A percentile compares a stretch with the other conserved stretches of the same genome.
These are phyloP conservation scores for Hyaloscypha bicolor DNA, from an alignment of 495 filamentous ascomycete genomes.

Conservation along the genomic window DNA sequence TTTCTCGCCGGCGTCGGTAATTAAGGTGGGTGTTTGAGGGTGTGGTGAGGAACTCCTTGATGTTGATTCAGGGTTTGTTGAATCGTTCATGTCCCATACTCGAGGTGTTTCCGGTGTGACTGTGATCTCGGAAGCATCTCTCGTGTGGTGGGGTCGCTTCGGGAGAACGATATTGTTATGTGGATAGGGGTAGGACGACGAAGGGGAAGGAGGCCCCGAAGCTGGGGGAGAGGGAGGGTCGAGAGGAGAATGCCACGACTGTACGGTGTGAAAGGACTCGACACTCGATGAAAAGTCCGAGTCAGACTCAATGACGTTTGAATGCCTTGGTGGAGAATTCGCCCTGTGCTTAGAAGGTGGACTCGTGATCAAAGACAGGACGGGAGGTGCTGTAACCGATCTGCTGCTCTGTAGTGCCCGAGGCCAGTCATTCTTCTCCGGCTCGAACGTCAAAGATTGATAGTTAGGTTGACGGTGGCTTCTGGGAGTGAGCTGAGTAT, in stretches of 20 bases:
- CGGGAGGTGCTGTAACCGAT: slow-evolving; percentile 31
- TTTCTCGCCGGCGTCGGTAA: slow-evolving; percentile 36
- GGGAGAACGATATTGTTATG: slow-evolving; percentile 39
- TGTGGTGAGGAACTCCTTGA: slow-evolving; percentile 49
- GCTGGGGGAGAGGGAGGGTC: slow-evolving; percentile 52
- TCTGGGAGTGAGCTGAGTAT: slow-evolving; percentile 28
- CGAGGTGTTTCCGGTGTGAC: slow-evolving; percentile 40
- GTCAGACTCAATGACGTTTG: slow-evolving; percentile 38
- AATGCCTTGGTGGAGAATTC: slow-evolving; percentile 29
- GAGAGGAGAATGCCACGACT: slow-evolving; percentile 59
- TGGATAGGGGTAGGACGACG: slow-evolving; percentile 36
- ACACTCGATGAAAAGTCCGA: slow-evolving; percentile 44
- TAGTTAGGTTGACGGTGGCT: slow-evolving; percentile 9
- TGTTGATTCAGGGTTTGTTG: slow-evolving; percentile 33
- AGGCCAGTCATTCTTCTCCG: slow-evolving; percentile 15
- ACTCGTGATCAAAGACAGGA: slow-evolving; percentile 37
- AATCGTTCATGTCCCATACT: slow-evolving; percentile 39
- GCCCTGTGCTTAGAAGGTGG: slow-evolving; percentile 34
- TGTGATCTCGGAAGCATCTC: slow-evolving; percentile 47
- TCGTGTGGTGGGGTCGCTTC: slow-evolving; percentile 29
- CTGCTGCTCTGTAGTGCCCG: slow-evolving; percentile 23
- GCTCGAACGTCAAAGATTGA: slow-evolving; percentile 13
- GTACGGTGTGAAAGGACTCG: slow-evolving; percentile 54
- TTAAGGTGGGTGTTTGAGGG: slow-evolving; percentile 49
- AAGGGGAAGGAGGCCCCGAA: slow-evolving; percentile 43